Conservation (phyloP, 495 filamentous ascomycete genomes). For the Pyronema domesticum region DNA sequence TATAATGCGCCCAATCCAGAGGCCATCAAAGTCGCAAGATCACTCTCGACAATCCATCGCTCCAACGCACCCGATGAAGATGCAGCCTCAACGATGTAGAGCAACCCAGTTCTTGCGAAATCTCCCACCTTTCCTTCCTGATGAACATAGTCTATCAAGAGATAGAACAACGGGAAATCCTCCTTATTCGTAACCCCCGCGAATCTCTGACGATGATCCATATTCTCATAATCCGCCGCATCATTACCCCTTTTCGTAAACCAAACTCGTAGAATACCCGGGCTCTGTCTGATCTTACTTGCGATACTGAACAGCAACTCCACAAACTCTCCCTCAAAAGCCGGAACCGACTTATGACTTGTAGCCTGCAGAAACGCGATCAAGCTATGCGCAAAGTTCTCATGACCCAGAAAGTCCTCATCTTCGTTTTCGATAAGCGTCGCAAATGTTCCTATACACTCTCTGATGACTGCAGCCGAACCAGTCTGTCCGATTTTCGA, state of each 20-base stretch:
- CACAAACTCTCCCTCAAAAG: slow-evolving; percentile 68
- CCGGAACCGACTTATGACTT: slow-evolving; percentile 41
- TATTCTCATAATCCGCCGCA: slow-evolving; percentile 29
- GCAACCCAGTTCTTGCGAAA: slow-evolving; percentile 86
- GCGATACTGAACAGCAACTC: slow-evolving; percentile 87
- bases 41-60: slow-evolving; percentile 92
- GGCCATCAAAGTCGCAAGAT: slow-evolving; percentile 91
- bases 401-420: slow-evolving; percentile 74
- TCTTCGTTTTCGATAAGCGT: slow-evolving; percentile 89
- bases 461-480: slow-evolving; percentile 63
- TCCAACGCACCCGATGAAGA: slow-evolving; percentile 66
- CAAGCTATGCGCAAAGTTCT: slow-evolving; percentile 63
- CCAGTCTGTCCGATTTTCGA: slow-evolving; percentile 67
- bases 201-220: slow-evolving; percentile 44
- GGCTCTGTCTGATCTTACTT: slow-evolving; percentile 81
- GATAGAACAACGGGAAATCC: slow-evolving; percentile 88
- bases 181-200: slow-evolving; percentile 74
- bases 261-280: slow-evolving; percentile 71
- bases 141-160: slow-evolving; percentile 89
- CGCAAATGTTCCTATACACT: slow-evolving; percentile 68
- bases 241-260: slow-evolving; percentile 40
- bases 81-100: slow-evolving; percentile 90
- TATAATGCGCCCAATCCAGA: slow-evolving; percentile 89
- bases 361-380: slow-evolving; percentile 58
- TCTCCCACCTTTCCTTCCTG: slow-evolving; percentile 83